phyloP scores from a whole-genome alignment of 2,329 filamentous ascomycete genomes.

The Boeremia exigua region DNA sequence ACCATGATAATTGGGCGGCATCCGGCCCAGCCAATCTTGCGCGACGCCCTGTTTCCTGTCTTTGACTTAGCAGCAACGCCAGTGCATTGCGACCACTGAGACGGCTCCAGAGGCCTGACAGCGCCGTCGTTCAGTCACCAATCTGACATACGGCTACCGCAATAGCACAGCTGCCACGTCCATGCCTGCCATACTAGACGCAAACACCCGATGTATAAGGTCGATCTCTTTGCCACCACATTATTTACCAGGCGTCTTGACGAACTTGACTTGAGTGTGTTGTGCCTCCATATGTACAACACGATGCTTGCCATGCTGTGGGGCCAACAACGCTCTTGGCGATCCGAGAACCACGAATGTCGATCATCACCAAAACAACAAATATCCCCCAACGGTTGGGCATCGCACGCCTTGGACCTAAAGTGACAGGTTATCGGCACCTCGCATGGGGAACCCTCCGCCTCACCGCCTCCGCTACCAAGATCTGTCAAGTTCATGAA shows the following conservation, averaged over 20 bases:
- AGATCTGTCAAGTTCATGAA: conserved; percentile 20
- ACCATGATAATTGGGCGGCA: conserved; percentile 35
- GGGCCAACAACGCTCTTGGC: conserved; percentile 19
- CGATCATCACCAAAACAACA: conserved; percentile 23
- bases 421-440: conserved; percentile 13
- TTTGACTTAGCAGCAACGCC: conserved; percentile 12
- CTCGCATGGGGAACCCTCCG: conserved; percentile 3
- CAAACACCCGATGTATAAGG: conserved; percentile 24
- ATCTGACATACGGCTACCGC: conserved; percentile 10
- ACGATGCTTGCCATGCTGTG: conserved; percentile 7
- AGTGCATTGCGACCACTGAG: conserved; percentile 10
- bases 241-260: conserved; percentile 3
- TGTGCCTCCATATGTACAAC: not conserved
- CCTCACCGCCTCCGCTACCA: conserved; percentile 10
- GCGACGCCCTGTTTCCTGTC: conserved; percentile 18
- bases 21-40: conserved; percentile 22
- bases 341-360: conserved; percentile 10
- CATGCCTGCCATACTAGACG: conserved; percentile 7
- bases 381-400: conserved; percentile 10
- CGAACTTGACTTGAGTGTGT: conserved; percentile 1
- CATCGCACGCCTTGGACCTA: not conserved
- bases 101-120: conserved; percentile 5
- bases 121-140: conserved; percentile 14
- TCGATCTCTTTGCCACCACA: conserved; percentile 38
- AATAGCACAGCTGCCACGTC: conserved; percentile 33